Conservation (phyloP, 352 stramenopile genomes). For the Phytophthora brassicae region DNA sequence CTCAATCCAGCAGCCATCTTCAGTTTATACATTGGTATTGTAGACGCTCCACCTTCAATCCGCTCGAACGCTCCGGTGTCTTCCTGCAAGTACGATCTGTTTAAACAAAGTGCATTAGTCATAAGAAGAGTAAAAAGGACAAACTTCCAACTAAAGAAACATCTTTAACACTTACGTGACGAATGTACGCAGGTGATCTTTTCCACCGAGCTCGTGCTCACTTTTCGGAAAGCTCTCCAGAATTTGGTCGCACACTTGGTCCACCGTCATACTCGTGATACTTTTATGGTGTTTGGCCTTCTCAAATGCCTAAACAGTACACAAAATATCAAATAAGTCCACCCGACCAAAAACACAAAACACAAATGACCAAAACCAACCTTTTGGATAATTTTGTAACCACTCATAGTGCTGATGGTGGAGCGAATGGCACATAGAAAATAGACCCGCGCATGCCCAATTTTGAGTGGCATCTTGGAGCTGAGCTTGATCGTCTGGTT, state of each 20-base stretch:
- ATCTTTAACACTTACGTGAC: slow-evolving; percentile 48
- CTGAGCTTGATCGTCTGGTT: slow-evolving; percentile 68
- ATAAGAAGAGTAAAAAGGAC: not conserved
- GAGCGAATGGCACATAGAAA: slow-evolving; percentile 76
- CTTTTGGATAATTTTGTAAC: slow-evolving; percentile 79
- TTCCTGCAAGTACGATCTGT: slow-evolving; percentile 43
- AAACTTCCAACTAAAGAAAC: not conserved
- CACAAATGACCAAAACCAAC: slow-evolving; percentile 21
- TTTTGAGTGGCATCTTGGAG: slow-evolving; percentile 80
- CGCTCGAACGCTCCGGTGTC: slow-evolving; percentile 38
- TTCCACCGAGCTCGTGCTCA: slow-evolving; percentile 73
- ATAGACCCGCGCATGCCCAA: slow-evolving; percentile 72
- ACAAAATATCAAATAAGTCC: not conserved
- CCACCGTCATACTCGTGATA: slow-evolving; percentile 47
- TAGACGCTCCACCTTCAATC: slow-evolving; percentile 11
- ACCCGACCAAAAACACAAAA: not conserved
- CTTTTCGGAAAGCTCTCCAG: slow-evolving; percentile 74
- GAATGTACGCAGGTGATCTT: slow-evolving; percentile 65
- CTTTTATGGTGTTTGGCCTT: slow-evolving; percentile 73
- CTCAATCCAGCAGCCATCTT: slow-evolving; percentile 15
- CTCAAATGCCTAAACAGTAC: slow-evolving; percentile 65
- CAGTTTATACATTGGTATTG: slow-evolving; percentile 38
- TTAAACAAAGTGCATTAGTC: not conserved
- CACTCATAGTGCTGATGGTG: slow-evolving; percentile 79
- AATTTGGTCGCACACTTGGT: slow-evolving; percentile 74